Base-by-base conservation (phyloP, 768 basidiomycete species). In the Pulveroboletus sp. region DNA sequence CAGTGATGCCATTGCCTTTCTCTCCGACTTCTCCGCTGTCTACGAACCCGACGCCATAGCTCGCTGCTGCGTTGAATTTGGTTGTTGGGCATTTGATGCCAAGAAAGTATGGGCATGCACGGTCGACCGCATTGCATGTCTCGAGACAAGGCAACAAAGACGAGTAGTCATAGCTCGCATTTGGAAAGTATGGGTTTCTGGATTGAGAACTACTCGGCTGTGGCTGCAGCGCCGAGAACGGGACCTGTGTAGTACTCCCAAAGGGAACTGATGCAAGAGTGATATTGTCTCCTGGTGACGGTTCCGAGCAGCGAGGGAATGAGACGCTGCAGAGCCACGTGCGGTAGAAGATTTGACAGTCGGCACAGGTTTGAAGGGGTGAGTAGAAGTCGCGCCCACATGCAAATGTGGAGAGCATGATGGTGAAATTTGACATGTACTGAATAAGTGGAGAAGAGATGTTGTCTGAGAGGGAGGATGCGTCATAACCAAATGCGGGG, bases 331-430 rank as follows among this genome's bases (percentile, higher is more conserved):
- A 94, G 31, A 88, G 76, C 89, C 89, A 94, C 31, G 70, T 73
- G 31, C 85, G 77, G 64, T 93, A 94, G 21, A 80, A 81, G 18
- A 66, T 66, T 54, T 84, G 79, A 59, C 91, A 93, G 63, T 88
- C 84, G 12, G 78, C 74, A 60, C 92, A 94, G 4, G 81, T 79
- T 26, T 87, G 80, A 18, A 92, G 66, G 0, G 86, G 85, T 6
- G 88, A 91, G 69, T 91, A 94, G 47, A 73, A 61, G 61, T 92
- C 89, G 27, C 87, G 78, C 15, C 88, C 87, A 62, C 92, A 93
- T 1, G 89, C 79, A 52, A 83, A 80, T 3, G 85, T 86, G 30
- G 78, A 75, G 8, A 94, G 79, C 17, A 80, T 76, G 1, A 76
- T 75, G 1, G 89, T 85, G 67, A 93, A 91, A 68, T 90, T 89